Percentiles rank a stretch among this genome's conserved stretches.
Conservation (phyloP, 1,284 basidiomycete genomes). For the Trichosporon faecale region DNA sequence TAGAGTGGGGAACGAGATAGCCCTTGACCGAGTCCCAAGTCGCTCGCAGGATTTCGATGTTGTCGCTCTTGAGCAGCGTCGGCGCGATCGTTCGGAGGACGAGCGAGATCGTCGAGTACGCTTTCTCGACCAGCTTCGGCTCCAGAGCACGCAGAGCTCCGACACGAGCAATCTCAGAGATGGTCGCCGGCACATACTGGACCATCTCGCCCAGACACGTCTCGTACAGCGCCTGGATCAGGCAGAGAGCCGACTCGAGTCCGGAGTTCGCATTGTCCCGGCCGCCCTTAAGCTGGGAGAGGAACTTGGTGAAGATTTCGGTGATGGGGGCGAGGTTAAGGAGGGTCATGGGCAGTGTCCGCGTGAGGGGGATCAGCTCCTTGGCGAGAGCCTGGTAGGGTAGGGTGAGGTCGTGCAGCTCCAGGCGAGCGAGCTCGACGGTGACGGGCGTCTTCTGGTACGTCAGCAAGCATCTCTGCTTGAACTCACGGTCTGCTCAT, state of each 20-base stretch:
- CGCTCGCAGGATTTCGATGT: constrained; percentile 23
- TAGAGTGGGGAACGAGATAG: constrained; percentile 34
- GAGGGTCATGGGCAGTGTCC: constrained; percentile 74
- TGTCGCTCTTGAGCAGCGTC: constrained; percentile 36
- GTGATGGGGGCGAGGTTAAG: constrained; percentile 70
- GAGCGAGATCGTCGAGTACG: constrained; percentile 50
- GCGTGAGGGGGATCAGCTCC: constrained; percentile 61
- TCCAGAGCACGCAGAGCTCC: constrained; percentile 42
- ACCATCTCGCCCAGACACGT: constrained; percentile 52
- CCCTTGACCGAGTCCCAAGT: constrained; percentile 41
- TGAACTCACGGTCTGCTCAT: constrained; percentile 40
- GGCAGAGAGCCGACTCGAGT: constrained; percentile 43
- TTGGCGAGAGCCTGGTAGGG: constrained; percentile 70
- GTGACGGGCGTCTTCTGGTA: constrained; percentile 46
- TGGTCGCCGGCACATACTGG: constrained; percentile 31
- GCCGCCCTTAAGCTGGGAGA: constrained; percentile 51
- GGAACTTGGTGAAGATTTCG: constrained; percentile 52
- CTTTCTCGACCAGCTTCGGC: constrained; percentile 47
- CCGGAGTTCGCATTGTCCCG: constrained; percentile 43
- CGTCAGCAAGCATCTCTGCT: neutral
- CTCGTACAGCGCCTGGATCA: constrained; percentile 51
- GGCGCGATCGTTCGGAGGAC: constrained; percentile 43
- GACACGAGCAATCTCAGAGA: constrained; percentile 36
- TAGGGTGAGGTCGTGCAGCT: constrained; percentile 67
- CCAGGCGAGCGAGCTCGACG: constrained; percentile 47